Evolutionary conservation across 2,329 filamentous ascomycete genomes (phyloP), one percentile per base, ranked within the genome.

Genomic region (Alternaria panax): DNA sequence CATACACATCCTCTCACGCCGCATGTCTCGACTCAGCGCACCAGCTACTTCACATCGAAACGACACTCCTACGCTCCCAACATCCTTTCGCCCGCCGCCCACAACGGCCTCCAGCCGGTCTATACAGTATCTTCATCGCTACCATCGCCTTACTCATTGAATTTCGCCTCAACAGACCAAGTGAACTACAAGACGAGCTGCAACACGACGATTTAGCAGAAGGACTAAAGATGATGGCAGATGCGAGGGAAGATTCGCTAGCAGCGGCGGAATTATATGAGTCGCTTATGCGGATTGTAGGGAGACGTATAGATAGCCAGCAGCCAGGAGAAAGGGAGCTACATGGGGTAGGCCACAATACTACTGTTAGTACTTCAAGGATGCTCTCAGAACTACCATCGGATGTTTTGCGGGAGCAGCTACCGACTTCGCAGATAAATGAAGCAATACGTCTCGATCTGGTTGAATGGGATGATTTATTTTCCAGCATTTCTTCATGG

Each of bases 111-210:
- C n/a, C 50, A 1, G 50, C 50, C 0, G 28, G 27, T 2, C 32
- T 53, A 14, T 53, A 53, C 6, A 43, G 50, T 18, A 34, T 53
- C 1, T 53, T 53, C 20, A 43, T 53, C 2, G 50, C 50, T 1
- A 53, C 24, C 6, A 53, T 53, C 3, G n/a, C 22, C 4, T 12
- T 53, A 2, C 38, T 53, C 9, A 53, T 45, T 38, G 40, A 53
- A 2, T 27, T n/a, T 9, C 45, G 51, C 2, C 1, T 53, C 20
- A 20, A 53, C 3, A 16, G 20, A 2, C 40, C 51, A 0, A 8
- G n/a, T 6, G 27, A 20, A 14, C 0, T 45, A 3, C 16, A 27
- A 1, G 18, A 1, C 11, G 40, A 25, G 28, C 20, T 53, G 1
- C n/a, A 24, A n/a, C 20, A 34, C 1, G 16, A 2, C 0, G 40